Evolutionary conservation across 1,284 basidiomycete genomes (phyloP).

Genomic region (Melanopsichium pennsylvanicum): DNA sequence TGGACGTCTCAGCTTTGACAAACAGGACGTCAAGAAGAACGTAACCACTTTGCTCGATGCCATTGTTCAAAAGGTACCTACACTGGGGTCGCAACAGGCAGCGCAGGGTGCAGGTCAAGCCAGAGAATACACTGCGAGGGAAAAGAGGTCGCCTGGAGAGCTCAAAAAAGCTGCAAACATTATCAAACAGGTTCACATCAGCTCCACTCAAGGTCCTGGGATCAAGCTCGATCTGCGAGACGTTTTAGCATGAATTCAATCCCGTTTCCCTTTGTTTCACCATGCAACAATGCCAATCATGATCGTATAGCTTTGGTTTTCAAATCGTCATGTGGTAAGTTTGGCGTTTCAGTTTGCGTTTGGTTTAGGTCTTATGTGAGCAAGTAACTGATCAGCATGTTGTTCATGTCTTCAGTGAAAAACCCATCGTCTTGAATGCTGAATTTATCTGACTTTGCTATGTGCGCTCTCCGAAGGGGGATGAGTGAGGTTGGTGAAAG

Average conservation of each 20-base stretch:
- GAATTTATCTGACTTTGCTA: too few species aligned
- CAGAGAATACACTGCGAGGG: slow-evolving; percentile 23
- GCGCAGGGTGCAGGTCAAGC: slow-evolving; percentile 30
- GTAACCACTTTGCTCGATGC: slow-evolving; percentile 79
- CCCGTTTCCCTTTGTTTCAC: too few species aligned
- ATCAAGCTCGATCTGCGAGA: slow-evolving; percentile 71
- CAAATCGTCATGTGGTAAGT: too few species aligned
- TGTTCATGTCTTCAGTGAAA: too few species aligned
- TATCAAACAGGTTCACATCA: slow-evolving; percentile 75
- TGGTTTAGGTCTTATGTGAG: too few species aligned
- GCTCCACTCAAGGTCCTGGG: slow-evolving; percentile 84
- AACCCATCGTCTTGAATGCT: too few species aligned
- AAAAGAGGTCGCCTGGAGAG: slow-evolving; percentile 31
- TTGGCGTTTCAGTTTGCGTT: too few species aligned
- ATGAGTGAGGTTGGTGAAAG: too few species aligned
- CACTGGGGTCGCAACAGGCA: slow-evolving; percentile 29
- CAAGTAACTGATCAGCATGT: too few species aligned
- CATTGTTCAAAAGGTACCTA: slow-evolving; percentile 68
- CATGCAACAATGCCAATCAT: too few species aligned
- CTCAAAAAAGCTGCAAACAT: slow-evolving; percentile 50
- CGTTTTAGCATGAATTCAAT: slow-evolving; percentile 41
- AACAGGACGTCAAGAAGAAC: slow-evolving; percentile 80
- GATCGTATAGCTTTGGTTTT: background rate
- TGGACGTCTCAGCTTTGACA: slow-evolving; percentile 71
- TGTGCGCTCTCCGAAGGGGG: too few species aligned